Base-by-base conservation (phyloP, 768 basidiomycete genomes). In the Pseudohyphozyma bogoriensis region DNA sequence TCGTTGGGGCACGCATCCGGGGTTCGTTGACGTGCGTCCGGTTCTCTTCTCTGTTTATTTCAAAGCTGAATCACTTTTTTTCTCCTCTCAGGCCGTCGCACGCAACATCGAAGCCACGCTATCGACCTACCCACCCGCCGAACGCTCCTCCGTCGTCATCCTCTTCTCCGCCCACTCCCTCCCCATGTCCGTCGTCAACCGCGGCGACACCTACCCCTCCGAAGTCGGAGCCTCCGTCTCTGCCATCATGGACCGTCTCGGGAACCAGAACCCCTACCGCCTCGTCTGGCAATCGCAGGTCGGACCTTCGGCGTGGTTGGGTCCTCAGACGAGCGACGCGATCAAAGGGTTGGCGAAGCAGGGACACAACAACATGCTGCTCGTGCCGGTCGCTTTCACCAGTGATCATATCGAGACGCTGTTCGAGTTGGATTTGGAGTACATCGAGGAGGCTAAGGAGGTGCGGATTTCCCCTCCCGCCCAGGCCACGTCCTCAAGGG, bases 401-500 rank as follows among this genome's bases (percentile, higher is more conserved):
- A 91, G 86, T 73, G 95, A 99, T 75, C 95, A 99, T 73, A 97
- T 99, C 70, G 95, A 99, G 78, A 99, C 95, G 28, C 78, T 99
- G 52, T 97, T 87, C 70, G 95, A 99, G 76, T 79, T 97, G 52
- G 95, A 99, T 73, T 73, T 92, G 55, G 95, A 99, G 73, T 95
- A 97, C 71, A 80, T 80, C 59, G 84, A 84, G 75, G 92, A 97
- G 75, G 95, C 87, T 12, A 80, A 80, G 72, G 84, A 93, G 82
- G 91, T 91, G 68, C 71, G 82, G 71, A 18, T 35, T 18, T 26
- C 28, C 24, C 28, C 37, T 12, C 32, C 39, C 26, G 26, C 40
- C 11, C 22, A 6, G 44, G 42, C 18, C 18, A 22, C 39, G 33
- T 28, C 22, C 1, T 2, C 44, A 2, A 24, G 10, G 16, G 52